Evolutionary conservation across 2,329 filamentous ascomycete genomes (phyloP).

Genomic region (Fusarium brachygibbosum): DNA sequence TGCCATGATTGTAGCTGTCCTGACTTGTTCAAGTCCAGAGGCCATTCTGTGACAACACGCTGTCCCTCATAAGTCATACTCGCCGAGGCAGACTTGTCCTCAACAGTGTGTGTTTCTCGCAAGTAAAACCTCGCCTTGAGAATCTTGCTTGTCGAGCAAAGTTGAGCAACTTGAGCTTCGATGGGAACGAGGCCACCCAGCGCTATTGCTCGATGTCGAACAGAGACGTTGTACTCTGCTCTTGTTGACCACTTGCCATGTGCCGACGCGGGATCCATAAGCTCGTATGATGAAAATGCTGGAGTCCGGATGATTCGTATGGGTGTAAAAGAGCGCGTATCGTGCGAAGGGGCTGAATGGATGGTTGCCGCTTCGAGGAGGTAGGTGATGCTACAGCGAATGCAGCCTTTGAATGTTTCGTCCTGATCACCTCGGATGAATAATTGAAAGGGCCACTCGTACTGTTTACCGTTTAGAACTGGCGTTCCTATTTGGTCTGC

Average conservation of each 20-base stretch:
- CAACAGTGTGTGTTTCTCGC: not conserved
- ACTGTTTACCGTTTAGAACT: not conserved
- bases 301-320: slow-evolving; percentile 11
- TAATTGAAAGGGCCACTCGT: not conserved
- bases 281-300: slow-evolving; percentile 9
- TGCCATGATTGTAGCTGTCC: not conserved
- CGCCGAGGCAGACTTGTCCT: accelerated
- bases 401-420: slow-evolving; percentile 14
- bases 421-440: slow-evolving; percentile 1
- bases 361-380: slow-evolving; percentile 3
- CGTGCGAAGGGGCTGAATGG: accelerated
- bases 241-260: slow-evolving; percentile 1
- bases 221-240: slow-evolving; percentile 10
- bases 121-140: not conserved
- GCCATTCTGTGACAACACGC: slow-evolving; percentile 10
- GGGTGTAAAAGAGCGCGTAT: not conserved
- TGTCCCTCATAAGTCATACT: not conserved
- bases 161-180: not conserved
- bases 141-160: accelerated
- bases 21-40: not conserved
- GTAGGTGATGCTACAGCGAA: slow-evolving; percentile 4
- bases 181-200: not conserved
- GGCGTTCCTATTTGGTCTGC: accelerated
- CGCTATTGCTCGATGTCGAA: slow-evolving; percentile 8
- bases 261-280: slow-evolving; percentile 9